phyloP scores from a whole-genome alignment of 768 basidiomycete genomes.

The Auricularia sp. region DNA sequence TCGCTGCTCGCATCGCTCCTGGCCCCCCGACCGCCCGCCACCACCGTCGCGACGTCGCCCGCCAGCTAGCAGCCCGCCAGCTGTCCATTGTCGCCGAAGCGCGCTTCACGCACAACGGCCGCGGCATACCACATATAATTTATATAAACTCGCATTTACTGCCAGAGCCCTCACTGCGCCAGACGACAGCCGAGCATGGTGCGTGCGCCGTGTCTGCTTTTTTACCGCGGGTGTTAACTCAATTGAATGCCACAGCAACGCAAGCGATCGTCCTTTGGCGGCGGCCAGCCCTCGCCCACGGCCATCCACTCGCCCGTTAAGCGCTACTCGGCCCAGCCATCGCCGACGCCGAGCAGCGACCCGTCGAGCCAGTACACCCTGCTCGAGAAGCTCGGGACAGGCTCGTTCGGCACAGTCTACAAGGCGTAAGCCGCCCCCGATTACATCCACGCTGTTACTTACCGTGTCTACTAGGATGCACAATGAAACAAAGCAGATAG shows the following conservation, averaged over 20 bases:
- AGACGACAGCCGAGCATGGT: background rate
- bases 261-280: background rate
- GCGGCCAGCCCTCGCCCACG: background rate
- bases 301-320: slow-evolving; percentile 5
- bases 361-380: slow-evolving; percentile 87
- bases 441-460: slow-evolving; percentile 1
- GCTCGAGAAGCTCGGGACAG: slow-evolving; percentile 93
- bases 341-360: slow-evolving; percentile 40
- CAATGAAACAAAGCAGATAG: slow-evolving; percentile 86
- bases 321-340: slow-evolving; percentile 6
- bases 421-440: slow-evolving; percentile 50
- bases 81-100: no score
- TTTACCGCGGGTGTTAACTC: background rate
- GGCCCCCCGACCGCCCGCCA: no score
- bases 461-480: slow-evolving; percentile 43
- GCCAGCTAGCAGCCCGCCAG: no score
- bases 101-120: no score
- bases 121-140: no score
- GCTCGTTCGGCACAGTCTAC: slow-evolving; percentile 94
- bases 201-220: background rate
- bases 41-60: no score
- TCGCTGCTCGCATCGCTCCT: no score
- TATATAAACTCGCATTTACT: no score
- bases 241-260: background rate
- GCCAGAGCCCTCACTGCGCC: no score